Evolutionary conservation across 106 monocot species (phyloP).

Genomic region (Dendrobium chrysotoxum): DNA sequence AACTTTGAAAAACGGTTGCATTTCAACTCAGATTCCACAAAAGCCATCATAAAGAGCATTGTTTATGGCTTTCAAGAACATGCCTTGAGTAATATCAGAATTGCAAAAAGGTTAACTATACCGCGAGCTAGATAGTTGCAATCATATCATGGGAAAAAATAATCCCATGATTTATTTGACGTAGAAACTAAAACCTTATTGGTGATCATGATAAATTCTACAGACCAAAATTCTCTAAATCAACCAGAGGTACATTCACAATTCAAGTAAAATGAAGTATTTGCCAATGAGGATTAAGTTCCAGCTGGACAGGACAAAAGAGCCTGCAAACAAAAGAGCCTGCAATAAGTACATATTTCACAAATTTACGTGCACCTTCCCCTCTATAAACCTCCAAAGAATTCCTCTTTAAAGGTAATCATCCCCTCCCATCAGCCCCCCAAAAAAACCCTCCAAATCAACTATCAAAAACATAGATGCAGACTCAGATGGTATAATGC

Average conservation of each 20-base stretch:
- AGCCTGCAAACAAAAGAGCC: no score
- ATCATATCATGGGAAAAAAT: no score
- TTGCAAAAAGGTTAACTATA: background rate
- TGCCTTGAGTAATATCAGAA: background rate
- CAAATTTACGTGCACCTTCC: no score
- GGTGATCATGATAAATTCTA: background rate
- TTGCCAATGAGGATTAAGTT: background rate
- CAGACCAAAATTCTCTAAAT: background rate
- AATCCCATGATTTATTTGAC: background rate
- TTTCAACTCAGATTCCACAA: background rate
- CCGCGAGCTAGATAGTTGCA: background rate
- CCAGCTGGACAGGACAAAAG: no score
- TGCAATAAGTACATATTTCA: no score
- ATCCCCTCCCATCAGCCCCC: no score
- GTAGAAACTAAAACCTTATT: background rate
- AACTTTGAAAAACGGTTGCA: background rate
- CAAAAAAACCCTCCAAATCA: no score
- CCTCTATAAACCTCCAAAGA: no score
- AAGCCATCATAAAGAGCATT: background rate
- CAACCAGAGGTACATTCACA: background rate
- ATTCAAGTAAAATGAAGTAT: background rate
- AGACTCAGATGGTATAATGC: no score
- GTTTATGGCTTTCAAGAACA: background rate
- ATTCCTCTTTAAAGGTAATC: no score
- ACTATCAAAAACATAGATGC: no score